phyloP scores from a whole-genome alignment of 1,284 basidiomycete species.

The Mycosarcoma maydis region DNA sequence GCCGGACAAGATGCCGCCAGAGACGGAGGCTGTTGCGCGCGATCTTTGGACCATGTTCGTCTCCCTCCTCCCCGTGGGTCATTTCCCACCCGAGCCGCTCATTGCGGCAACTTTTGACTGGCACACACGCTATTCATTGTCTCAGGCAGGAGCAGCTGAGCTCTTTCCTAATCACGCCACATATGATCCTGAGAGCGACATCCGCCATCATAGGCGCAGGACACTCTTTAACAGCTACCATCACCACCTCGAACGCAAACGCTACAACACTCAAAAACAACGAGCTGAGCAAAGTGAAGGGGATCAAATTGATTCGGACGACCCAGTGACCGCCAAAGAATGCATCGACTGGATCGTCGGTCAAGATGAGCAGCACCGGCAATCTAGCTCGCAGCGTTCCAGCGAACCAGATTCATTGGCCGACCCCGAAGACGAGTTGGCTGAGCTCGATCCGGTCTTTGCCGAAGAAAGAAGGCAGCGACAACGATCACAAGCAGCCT shows the following conservation, averaged over 20 bases:
- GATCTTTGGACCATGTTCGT: slow-evolving; percentile 59
- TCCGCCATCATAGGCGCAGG: slow-evolving; percentile 31
- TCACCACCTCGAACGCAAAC: slow-evolving; percentile 19
- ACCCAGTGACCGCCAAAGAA: slow-evolving; percentile 26
- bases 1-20: slow-evolving; percentile 39
- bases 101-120: slow-evolving; percentile 49
- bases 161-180: slow-evolving; percentile 31
- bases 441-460: slow-evolving; percentile 44
- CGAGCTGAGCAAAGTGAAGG: slow-evolving; percentile 4
- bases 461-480: slow-evolving; percentile 29
- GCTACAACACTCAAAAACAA: background rate
- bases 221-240: slow-evolving; percentile 35
- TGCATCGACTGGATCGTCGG: slow-evolving; percentile 42
- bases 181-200: slow-evolving; percentile 34
- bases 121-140: slow-evolving; percentile 36
- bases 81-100: slow-evolving; percentile 45
- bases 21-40: slow-evolving; percentile 53
- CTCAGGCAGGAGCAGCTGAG: slow-evolving; percentile 33
- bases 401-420: slow-evolving; percentile 29
- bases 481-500: slow-evolving; percentile 13
- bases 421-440: slow-evolving; percentile 42
- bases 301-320: slow-evolving; percentile 18
- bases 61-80: slow-evolving; percentile 31
- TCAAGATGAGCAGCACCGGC: slow-evolving; percentile 12
- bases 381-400: slow-evolving; percentile 13